These are phyloP conservation scores for Perkinsus olseni DNA, from an alignment of 169 alveolate species.

Conservation along the genomic window DNA sequence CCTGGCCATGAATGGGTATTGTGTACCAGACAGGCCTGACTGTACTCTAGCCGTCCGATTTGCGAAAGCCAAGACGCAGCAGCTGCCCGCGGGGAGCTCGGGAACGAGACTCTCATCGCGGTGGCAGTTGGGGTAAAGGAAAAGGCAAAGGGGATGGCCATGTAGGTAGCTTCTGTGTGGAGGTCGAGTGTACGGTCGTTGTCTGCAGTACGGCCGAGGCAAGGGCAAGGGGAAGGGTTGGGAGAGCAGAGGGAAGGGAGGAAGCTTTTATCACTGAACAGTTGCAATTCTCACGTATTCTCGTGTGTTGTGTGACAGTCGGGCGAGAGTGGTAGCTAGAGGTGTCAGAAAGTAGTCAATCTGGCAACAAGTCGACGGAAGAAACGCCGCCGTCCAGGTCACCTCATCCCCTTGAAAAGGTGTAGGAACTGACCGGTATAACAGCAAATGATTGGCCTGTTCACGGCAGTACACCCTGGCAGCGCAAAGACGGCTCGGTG, in stretches of 20 bases:
- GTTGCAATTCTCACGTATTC: background rate
- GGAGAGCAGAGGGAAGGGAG: background rate
- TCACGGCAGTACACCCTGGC: no score
- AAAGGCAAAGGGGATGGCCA: background rate
- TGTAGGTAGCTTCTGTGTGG: background rate
- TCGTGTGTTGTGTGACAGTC: background rate
- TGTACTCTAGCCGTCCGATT: background rate
- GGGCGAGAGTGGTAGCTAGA: no score
- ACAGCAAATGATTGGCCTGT: no score
- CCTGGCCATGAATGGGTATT: background rate
- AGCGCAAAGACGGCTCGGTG: no score
- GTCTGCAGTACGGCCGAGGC: background rate
- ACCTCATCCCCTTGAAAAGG: no score
- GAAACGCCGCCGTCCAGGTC: no score
- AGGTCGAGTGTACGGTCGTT: background rate
- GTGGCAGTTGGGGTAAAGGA: background rate
- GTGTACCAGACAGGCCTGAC: background rate
- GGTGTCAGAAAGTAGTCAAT: no score
- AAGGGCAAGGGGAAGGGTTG: background rate
- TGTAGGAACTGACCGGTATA: no score
- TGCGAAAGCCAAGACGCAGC: background rate
- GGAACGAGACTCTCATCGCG: background rate
- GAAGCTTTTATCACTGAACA: background rate
- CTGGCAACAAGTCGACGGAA: no score
- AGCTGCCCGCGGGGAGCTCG: background rate